These are phyloP conservation scores for Lepidopterella palustris DNA, from an alignment of 495 filamentous ascomycete species.

Conservation along the genomic window DNA sequence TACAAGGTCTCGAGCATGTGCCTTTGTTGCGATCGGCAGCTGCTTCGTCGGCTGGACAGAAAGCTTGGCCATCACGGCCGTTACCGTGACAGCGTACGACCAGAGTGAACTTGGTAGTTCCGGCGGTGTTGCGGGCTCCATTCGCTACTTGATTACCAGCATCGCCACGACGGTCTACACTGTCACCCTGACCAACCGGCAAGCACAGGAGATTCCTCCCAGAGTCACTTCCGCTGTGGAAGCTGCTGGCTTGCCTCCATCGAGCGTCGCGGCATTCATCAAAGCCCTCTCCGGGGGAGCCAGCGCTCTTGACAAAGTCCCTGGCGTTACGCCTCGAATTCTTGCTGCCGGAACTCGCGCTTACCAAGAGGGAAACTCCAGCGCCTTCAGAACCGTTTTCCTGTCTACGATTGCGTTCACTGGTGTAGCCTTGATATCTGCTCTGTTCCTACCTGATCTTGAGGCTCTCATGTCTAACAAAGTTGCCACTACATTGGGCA, in stretches of 20 bases:
- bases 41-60: conserved; percentile 21
- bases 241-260: conserved; percentile 19
- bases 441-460: conserved; percentile 17
- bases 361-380: conserved; percentile 20
- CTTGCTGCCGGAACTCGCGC: conserved; percentile 10
- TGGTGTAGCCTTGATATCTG: conserved; percentile 18
- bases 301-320: conserved; percentile 11
- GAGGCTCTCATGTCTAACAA: conserved; percentile 10
- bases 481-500: conserved; percentile 12
- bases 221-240: conserved; percentile 8
- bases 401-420: conserved; percentile 22
- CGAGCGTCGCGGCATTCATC: conserved; percentile 19
- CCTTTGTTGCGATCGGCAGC: conserved; percentile 6
- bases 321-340: conserved; percentile 13
- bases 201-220: conserved; percentile 6
- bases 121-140: conserved; percentile 15
- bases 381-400: conserved; percentile 25
- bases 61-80: conserved; percentile 3
- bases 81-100: conserved; percentile 4
- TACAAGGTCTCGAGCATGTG: neutral
- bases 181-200: conserved; percentile 15
- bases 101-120: conserved; percentile 15
- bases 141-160: conserved; percentile 15
- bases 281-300: conserved; percentile 13
- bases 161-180: conserved; percentile 13